Evolutionary conservation across 1,139 yeast genomes (phyloP).

Genomic region (Magnusiomyces ingens): DNA sequence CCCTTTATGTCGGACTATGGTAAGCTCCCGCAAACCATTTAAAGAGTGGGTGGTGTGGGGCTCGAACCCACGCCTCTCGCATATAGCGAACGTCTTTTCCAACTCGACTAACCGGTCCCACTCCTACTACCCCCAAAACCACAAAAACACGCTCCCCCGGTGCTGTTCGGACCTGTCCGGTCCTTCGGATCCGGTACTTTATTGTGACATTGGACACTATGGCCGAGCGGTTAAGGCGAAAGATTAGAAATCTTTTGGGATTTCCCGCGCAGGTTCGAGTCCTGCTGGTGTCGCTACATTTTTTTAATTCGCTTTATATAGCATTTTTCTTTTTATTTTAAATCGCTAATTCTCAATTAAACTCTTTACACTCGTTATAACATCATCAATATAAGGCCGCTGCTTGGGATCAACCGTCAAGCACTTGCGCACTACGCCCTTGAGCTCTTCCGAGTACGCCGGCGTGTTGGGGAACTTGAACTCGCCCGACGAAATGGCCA

Average conservation of each 20-base stretch:
- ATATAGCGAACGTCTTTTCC: too few species aligned
- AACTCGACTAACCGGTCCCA: too few species aligned
- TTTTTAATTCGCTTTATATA: neutral
- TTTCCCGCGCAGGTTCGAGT: slow-evolving; percentile 89
- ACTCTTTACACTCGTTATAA: slow-evolving; percentile 36
- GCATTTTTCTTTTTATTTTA: neutral
- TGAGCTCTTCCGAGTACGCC: slow-evolving; percentile 48
- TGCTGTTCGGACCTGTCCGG: too few species aligned
- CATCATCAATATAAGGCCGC: slow-evolving; percentile 58
- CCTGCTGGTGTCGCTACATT: slow-evolving; percentile 66
- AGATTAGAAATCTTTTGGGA: slow-evolving; percentile 81
- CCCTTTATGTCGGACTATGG: too few species aligned
- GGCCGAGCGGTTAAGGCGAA: slow-evolving; percentile 80
- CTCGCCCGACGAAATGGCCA: slow-evolving; percentile 70
- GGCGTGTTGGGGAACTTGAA: slow-evolving; percentile 56
- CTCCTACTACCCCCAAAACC: too few species aligned
- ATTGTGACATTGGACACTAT: too few species aligned
- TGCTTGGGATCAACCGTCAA: slow-evolving; percentile 50
- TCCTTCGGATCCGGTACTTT: too few species aligned
- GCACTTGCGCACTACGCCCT: slow-evolving; percentile 52
- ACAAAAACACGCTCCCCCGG: too few species aligned
- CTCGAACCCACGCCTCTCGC: too few species aligned
- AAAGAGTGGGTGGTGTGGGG: too few species aligned
- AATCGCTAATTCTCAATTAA: neutral
- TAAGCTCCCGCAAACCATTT: too few species aligned